phyloP scores from a whole-genome alignment of 2,329 filamentous ascomycete species.

The Cladosporium halotolerans region DNA sequence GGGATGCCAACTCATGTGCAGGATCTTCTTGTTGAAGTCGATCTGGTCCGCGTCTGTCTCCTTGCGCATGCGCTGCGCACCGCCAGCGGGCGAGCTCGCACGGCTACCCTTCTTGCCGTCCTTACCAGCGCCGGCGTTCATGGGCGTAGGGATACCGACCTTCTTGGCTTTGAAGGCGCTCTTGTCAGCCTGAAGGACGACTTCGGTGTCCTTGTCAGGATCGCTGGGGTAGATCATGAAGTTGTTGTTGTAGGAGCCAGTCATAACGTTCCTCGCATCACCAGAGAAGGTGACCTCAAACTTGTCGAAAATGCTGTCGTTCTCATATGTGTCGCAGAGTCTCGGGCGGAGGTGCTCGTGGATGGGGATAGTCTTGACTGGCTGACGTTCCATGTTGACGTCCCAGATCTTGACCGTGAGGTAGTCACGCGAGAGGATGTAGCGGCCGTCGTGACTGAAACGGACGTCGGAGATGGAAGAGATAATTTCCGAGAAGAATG shows the following conservation, averaged over 20 bases:
- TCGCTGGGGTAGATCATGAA: constrained; percentile 99
- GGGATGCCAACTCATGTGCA: constrained; percentile 99
- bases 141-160: constrained; percentile 93
- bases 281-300: constrained; percentile 99
- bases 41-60: constrained; percentile 99
- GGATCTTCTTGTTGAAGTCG: constrained; percentile 99
- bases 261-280: constrained; percentile 98
- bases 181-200: constrained; percentile 96
- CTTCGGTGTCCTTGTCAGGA: constrained; percentile 91
- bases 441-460: constrained; percentile 92
- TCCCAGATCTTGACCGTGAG: constrained; percentile 99
- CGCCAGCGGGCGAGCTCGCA: constrained; percentile 79
- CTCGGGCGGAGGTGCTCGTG: constrained; percentile 93
- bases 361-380: constrained; percentile 96
- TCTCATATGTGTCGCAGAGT: constrained; percentile 97
- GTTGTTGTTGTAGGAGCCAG: constrained; percentile 99
- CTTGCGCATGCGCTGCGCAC: constrained; percentile 93
- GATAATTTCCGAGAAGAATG: constrained; percentile 99
- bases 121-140: constrained; percentile 67
- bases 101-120: constrained; percentile 75
- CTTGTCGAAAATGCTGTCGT: constrained; percentile 99
- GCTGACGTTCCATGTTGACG: constrained; percentile 97
- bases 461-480: constrained; percentile 98
- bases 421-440: constrained; percentile 96
- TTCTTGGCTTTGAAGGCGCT: constrained; percentile 99